phyloP scores from a whole-genome alignment of 2,329 filamentous ascomycete species.

The Dactylellina drechsleri region DNA sequence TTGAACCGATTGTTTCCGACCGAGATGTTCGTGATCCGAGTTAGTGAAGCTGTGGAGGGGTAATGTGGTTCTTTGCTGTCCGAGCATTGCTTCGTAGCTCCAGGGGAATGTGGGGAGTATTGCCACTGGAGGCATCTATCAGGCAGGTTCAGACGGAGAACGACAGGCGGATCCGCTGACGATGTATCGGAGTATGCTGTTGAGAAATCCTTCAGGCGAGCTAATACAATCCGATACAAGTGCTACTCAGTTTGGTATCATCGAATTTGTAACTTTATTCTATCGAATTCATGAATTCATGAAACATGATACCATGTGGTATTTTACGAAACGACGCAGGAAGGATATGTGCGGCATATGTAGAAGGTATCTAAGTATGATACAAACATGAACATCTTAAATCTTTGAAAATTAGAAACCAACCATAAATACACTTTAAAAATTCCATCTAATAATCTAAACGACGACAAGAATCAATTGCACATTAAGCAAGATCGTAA shows the following conservation, averaged over 20 bases:
- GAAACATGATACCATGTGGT: too few relatives aligned
- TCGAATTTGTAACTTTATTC: neutral
- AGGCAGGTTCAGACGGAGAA: slow-evolving; percentile 15
- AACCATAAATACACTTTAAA: too few relatives aligned
- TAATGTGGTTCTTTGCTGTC: neutral
- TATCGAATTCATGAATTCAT: too few relatives aligned
- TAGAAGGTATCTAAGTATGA: too few relatives aligned
- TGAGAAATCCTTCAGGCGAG: neutral
- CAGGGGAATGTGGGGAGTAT: slow-evolving; percentile 7
- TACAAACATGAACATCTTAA: too few relatives aligned
- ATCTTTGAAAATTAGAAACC: too few relatives aligned
- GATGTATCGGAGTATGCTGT: neutral
- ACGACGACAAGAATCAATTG: too few relatives aligned
- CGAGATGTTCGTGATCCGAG: neutral
- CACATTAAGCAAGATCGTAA: too few relatives aligned
- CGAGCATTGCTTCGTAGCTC: neutral
- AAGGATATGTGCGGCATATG: too few relatives aligned
- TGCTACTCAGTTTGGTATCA: neutral
- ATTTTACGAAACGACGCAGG: too few relatives aligned
- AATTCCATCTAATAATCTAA: too few relatives aligned
- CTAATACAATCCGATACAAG: neutral
- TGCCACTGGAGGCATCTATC: neutral
- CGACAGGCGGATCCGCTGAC: slow-evolving; percentile 10
- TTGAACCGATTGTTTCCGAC: neutral
- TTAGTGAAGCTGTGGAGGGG: neutral